Evolutionary conservation across 2,329 filamentous ascomycete genomes (phyloP).

Genomic region (Aspergillus puulaauensis): DNA sequence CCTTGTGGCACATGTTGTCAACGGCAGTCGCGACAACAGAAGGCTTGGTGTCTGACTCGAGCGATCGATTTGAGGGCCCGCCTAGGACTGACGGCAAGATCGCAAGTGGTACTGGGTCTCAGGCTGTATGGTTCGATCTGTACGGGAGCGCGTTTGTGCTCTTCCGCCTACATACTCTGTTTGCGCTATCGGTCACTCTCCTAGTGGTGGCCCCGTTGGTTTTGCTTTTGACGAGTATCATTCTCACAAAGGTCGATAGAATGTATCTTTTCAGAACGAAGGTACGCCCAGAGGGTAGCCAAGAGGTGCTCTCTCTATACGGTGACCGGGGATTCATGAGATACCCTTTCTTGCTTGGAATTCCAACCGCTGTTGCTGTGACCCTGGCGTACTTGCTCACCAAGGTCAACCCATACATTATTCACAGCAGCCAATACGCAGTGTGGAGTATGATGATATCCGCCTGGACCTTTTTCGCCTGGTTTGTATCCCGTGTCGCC

Average conservation of each 20-base stretch:
- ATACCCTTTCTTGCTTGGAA: conserved; percentile 71
- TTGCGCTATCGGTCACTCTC: conserved; percentile 81
- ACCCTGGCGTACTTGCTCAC: conserved; percentile 72
- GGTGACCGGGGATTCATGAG: conserved; percentile 83
- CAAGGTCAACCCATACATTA: conserved; percentile 83
- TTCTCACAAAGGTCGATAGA: conserved; percentile 71
- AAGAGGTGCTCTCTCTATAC: conserved; percentile 63
- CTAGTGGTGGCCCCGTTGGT: conserved; percentile 76
- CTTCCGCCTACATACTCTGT: conserved; percentile 77
- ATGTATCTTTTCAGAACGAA: conserved; percentile 82
- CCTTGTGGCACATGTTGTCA: conserved; percentile 94
- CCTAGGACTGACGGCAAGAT: conserved; percentile 60
- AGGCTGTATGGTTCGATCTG: conserved; percentile 90
- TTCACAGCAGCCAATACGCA: conserved; percentile 85
- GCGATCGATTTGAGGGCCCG: conserved; percentile 63
- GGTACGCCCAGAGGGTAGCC: conserved; percentile 59
- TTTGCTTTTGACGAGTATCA: conserved; percentile 66
- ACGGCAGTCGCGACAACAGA: conserved; percentile 73
- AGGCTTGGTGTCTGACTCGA: conserved; percentile 67
- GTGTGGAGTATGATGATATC: conserved; percentile 88
- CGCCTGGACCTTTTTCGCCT: conserved; percentile 75
- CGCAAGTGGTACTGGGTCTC: conserved; percentile 64
- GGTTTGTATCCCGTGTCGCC: conserved; percentile 77
- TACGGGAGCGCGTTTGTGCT: conserved; percentile 78
- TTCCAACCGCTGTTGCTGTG: conserved; percentile 68